phyloP scores from a whole-genome alignment of 257 asterid genomes.

The Nicotiana noctiflora region DNA sequence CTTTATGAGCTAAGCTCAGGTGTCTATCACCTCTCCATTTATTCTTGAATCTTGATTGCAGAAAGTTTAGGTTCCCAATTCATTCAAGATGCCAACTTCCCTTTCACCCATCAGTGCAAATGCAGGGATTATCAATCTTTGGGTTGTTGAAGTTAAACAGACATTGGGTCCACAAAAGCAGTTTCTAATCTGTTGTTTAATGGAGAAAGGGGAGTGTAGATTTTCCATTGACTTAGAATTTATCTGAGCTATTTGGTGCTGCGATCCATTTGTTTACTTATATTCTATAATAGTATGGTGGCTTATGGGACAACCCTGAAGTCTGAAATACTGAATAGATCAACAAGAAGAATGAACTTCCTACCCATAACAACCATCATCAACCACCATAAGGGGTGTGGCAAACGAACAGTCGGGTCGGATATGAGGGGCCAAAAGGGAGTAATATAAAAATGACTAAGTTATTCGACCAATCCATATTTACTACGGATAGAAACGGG shows the following conservation, averaged over 20 bases:
- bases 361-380: neutral
- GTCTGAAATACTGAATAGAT: neutral
- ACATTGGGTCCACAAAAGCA: neutral
- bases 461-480: too few relatives aligned
- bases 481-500: too few relatives aligned
- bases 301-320: neutral
- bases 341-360: neutral
- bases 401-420: too few relatives aligned
- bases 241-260: neutral
- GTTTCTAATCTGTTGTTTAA: neutral
- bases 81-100: neutral
- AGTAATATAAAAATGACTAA: too few relatives aligned
- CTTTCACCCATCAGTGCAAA: neutral
- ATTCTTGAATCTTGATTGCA: neutral
- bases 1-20: conserved; percentile 6
- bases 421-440: too few relatives aligned
- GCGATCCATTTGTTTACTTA: too few relatives aligned
- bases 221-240: neutral
- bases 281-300: neutral
- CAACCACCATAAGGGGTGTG: too few relatives aligned
- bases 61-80: neutral
- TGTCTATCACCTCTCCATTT: conserved; percentile 9
- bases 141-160: neutral
- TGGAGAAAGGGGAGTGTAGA: neutral
- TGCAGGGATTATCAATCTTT: neutral